Conservation (phyloP, 768 basidiomycete species). For the Crassisporium funariophilum region DNA sequence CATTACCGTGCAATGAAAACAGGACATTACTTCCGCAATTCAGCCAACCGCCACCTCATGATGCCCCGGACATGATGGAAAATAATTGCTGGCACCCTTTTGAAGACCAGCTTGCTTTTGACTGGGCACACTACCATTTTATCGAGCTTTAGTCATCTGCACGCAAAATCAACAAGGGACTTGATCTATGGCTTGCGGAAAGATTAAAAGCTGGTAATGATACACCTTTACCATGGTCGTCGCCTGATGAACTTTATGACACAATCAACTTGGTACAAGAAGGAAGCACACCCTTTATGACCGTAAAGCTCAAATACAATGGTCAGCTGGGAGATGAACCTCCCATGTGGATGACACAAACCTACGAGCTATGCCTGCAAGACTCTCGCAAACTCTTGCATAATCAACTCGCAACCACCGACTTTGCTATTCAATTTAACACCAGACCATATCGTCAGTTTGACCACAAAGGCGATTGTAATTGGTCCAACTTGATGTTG, state of each 20-base stretch:
- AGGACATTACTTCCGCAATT: neutral
- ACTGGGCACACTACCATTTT: slow-evolving; percentile 25
- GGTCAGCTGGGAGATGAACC: slow-evolving; percentile 15
- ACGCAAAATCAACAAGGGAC: slow-evolving; percentile 15
- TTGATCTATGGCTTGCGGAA: slow-evolving; percentile 22
- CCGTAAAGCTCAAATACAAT: slow-evolving; percentile 13
- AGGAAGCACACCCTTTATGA: slow-evolving; percentile 3
- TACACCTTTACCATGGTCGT: slow-evolving; percentile 8
- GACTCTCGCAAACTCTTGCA: slow-evolving; percentile 4
- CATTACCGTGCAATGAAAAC: slow-evolving; percentile 4
- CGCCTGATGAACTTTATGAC: slow-evolving; percentile 8
- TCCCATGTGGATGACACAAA: slow-evolving; percentile 28
- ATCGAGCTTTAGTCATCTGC: slow-evolving; percentile 18
- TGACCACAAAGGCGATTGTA: slow-evolving; percentile 11
- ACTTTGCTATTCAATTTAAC: slow-evolving; percentile 9
- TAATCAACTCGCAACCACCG: slow-evolving; percentile 5
- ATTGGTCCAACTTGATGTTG: slow-evolving; percentile 12
- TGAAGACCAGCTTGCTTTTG: slow-evolving; percentile 14
- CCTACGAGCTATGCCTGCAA: slow-evolving; percentile 26
- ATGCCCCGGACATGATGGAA: slow-evolving; percentile 16
- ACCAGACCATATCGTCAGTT: slow-evolving; percentile 9
- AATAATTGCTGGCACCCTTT: slow-evolving; percentile 25
- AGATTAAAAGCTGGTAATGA: slow-evolving; percentile 6
- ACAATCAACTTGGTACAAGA: slow-evolving; percentile 18
- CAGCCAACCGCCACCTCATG: slow-evolving; percentile 13